A percentile compares a stretch with the other conserved stretches of the same genome.
Conservation (phyloP, 2,329 filamentous ascomycete species). For the Malbranchea cinnamomea region DNA sequence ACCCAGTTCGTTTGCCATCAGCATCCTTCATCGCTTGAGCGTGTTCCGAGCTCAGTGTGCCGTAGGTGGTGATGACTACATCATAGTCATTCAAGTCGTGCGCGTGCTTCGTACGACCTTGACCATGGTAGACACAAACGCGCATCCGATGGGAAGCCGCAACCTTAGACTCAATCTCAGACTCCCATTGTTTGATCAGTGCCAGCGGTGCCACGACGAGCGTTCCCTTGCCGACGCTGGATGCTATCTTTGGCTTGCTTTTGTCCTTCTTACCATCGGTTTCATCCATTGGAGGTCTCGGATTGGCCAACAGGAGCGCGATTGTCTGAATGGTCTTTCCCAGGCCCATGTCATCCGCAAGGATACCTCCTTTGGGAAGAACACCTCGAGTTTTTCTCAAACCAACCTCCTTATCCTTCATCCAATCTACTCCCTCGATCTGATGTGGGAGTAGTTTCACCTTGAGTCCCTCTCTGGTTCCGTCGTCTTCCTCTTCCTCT, state of each 20-base stretch:
- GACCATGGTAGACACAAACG: constrained; percentile 83
- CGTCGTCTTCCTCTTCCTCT: constrained; percentile 43
- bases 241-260: constrained; percentile 45
- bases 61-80: constrained; percentile 93
- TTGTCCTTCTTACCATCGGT: constrained; percentile 32
- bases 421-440: constrained; percentile 86
- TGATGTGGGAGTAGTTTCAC: constrained; percentile 88
- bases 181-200: constrained; percentile 93
- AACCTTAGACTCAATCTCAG: constrained; percentile 77
- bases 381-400: constrained; percentile 62
- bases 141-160: constrained; percentile 52
- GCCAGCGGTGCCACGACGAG: constrained; percentile 86
- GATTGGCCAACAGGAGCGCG: constrained; percentile 70
- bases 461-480: constrained; percentile 61
- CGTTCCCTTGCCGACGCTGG: constrained; percentile 59
- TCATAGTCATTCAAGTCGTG: constrained; percentile 72
- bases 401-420: constrained; percentile 82
- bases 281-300: constrained; percentile 43
- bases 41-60: constrained; percentile 85
- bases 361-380: constrained; percentile 79
- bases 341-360: constrained; percentile 90
- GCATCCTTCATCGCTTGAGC: constrained; percentile 49
- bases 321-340: constrained; percentile 95
- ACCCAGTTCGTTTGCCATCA: constrained; percentile 54
- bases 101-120: constrained; percentile 64